Percentiles rank a stretch among this genome's conserved stretches.
Conservation (phyloP, 192 early-diverging fungal genomes). For the Dimargaris cristalligena region DNA sequence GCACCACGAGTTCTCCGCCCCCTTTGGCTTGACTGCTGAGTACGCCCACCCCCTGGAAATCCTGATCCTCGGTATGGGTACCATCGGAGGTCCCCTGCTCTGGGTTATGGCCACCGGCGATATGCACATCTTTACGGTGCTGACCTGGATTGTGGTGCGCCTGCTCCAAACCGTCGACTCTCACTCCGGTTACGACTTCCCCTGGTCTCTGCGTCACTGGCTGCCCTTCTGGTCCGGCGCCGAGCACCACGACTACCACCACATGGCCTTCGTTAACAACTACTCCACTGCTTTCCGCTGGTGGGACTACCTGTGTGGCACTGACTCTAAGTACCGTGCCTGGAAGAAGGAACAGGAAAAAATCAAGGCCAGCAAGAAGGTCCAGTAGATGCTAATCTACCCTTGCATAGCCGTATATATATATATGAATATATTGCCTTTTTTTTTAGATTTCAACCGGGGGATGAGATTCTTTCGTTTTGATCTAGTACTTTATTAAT, state of each 20-base stretch:
- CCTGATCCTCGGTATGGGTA: conserved; percentile 69
- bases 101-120: conserved; percentile 44
- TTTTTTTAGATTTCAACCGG: too few relatives aligned
- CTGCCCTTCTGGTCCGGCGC: conserved; percentile 81
- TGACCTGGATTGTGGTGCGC: conserved; percentile 69
- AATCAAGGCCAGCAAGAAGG: neutral
- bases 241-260: conserved; percentile 91
- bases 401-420: too few relatives aligned
- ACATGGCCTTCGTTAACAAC: conserved; percentile 60
- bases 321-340: conserved; percentile 57
- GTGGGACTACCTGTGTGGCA: conserved; percentile 81
- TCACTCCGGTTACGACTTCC: conserved; percentile 91
- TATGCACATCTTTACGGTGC: conserved; percentile 68
- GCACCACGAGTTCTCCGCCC: conserved; percentile 82
- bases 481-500: too few relatives aligned
- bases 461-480: too few relatives aligned
- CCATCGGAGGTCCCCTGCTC: conserved; percentile 59
- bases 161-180: conserved; percentile 72
- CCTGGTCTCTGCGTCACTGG: conserved; percentile 76
- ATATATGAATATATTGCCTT: too few relatives aligned
- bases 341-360: conserved; percentile 28
- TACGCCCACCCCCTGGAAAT: conserved; percentile 82
- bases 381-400: too few relatives aligned
- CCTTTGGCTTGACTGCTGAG: conserved; percentile 75
- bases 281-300: conserved; percentile 72